Evolutionary conservation across 352 stramenopile species (phyloP).

Genomic region (Globisporangium lucens): DNA sequence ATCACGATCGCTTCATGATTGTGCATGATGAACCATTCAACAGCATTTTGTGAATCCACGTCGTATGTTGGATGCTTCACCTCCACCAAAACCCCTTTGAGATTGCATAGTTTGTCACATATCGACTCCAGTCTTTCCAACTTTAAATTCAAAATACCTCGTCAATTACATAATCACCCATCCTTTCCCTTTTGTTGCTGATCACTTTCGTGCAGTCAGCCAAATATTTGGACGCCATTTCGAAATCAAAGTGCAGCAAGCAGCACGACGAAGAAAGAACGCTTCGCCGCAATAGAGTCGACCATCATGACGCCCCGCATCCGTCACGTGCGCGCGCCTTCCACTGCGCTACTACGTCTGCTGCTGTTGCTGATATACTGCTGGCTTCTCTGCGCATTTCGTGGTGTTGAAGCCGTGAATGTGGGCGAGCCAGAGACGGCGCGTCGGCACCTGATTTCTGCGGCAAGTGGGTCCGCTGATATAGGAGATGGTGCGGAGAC

Average conservation of each 20-base stretch:
- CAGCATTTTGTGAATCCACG: neutral
- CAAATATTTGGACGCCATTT: neutral
- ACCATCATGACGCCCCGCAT: neutral
- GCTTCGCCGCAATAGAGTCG: neutral
- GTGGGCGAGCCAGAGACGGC: constrained; percentile 11
- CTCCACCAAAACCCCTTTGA: neutral
- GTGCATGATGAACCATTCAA: neutral
- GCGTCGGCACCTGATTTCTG: constrained; percentile 8
- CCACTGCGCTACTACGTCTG: neutral
- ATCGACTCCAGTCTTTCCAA: neutral
- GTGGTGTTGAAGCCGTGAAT: constrained; percentile 6
- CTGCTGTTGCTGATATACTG: neutral
- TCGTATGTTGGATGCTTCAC: neutral
- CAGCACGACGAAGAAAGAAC: neutral
- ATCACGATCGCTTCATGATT: neutral
- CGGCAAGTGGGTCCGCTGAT: constrained; percentile 9
- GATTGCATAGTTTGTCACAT: neutral
- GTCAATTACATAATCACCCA: neutral
- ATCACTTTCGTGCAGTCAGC: neutral
- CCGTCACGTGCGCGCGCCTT: neutral
- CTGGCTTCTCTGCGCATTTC: neutral
- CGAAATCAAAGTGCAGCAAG: neutral
- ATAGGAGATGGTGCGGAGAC: neutral
- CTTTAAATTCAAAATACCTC: neutral
- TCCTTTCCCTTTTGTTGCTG: neutral